These are phyloP conservation scores for Nakazawaea holstii DNA, from an alignment of 805 yeast species.

Conservation along the genomic window DNA sequence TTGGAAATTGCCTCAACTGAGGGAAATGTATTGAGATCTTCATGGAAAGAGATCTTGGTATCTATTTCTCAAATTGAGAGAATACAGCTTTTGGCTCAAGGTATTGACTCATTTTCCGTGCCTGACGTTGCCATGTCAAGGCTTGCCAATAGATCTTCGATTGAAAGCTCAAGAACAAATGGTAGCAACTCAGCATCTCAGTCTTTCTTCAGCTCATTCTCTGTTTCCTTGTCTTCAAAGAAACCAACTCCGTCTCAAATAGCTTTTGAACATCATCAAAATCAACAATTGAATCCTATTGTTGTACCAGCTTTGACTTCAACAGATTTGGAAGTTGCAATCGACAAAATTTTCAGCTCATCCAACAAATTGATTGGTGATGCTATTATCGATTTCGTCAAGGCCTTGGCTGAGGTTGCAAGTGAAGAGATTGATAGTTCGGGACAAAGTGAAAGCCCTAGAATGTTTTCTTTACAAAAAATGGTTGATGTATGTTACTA, in stretches of 20 bases:
- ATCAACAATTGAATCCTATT: slow-evolving; percentile 57
- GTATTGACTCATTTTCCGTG: slow-evolving; percentile 74
- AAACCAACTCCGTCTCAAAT: slow-evolving; percentile 56
- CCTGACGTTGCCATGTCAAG: slow-evolving; percentile 84
- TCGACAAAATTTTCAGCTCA: slow-evolving; percentile 84
- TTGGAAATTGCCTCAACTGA: slow-evolving; percentile 74
- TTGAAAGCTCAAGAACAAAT: slow-evolving; percentile 41
- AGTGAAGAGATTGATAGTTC: slow-evolving; percentile 88
- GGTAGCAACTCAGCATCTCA: slow-evolving; percentile 17
- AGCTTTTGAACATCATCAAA: slow-evolving; percentile 66
- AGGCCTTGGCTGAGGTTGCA: slow-evolving; percentile 81
- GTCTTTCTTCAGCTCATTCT: slow-evolving; percentile 51
- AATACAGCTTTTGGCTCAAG: slow-evolving; percentile 80
- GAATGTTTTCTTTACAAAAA: slow-evolving; percentile 89
- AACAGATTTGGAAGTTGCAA: slow-evolving; percentile 68
- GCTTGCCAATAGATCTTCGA: slow-evolving; percentile 47
- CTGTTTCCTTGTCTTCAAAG: slow-evolving; percentile 24
- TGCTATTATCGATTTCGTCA: slow-evolving; percentile 83
- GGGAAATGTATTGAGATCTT: slow-evolving; percentile 64
- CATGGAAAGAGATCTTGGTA: slow-evolving; percentile 83
- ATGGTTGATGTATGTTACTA: slow-evolving; percentile 97
- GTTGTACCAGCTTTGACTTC: slow-evolving; percentile 55
- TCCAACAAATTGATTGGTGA: slow-evolving; percentile 75
- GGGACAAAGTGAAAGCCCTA: slow-evolving; percentile 73
- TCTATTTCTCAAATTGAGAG: slow-evolving; percentile 90